These are phyloP conservation scores for Nepenthes gracilis DNA, from an alignment of 148 eudicot genomes.

Conservation along the genomic window DNA sequence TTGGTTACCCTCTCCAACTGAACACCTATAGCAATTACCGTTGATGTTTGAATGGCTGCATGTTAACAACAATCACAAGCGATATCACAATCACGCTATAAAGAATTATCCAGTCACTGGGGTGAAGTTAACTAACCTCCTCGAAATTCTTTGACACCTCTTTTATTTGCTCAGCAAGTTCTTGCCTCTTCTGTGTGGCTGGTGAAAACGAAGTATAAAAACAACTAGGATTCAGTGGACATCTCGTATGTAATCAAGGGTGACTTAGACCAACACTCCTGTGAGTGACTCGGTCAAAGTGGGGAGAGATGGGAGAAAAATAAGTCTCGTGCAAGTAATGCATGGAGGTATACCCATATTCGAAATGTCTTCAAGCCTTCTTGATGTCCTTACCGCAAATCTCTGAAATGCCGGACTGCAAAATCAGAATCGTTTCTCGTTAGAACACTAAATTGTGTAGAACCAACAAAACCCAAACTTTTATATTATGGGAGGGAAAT, in stretches of 20 bases:
- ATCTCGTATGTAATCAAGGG: too few species aligned
- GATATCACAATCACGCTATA: neutral
- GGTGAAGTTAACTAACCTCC: slow-evolving; percentile 7
- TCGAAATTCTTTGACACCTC: slow-evolving; percentile 43
- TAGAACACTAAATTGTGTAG: neutral
- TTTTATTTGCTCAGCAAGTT: slow-evolving; percentile 48
- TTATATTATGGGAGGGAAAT: too few species aligned
- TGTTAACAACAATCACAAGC: neutral
- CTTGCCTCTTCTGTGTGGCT: slow-evolving; percentile 49
- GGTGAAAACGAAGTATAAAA: neutral
- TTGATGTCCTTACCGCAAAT: slow-evolving; percentile 76
- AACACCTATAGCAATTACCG: neutral
- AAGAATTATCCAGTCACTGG: neutral
- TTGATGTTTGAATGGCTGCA: slow-evolving; percentile 20
- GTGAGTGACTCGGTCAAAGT: too few species aligned
- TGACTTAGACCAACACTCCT: too few species aligned
- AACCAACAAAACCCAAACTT: too few species aligned
- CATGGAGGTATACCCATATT: slow-evolving; percentile 25
- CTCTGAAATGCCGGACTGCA: slow-evolving; percentile 68
- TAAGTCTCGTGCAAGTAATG: neutral
- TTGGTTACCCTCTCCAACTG: too few species aligned
- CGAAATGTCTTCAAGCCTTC: slow-evolving; percentile 39
- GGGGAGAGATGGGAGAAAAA: neutral
- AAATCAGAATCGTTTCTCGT: neutral
- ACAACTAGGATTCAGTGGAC: too few species aligned